Conservation (phyloP, 805 yeast species). For the Metschnikowia borealis region DNA sequence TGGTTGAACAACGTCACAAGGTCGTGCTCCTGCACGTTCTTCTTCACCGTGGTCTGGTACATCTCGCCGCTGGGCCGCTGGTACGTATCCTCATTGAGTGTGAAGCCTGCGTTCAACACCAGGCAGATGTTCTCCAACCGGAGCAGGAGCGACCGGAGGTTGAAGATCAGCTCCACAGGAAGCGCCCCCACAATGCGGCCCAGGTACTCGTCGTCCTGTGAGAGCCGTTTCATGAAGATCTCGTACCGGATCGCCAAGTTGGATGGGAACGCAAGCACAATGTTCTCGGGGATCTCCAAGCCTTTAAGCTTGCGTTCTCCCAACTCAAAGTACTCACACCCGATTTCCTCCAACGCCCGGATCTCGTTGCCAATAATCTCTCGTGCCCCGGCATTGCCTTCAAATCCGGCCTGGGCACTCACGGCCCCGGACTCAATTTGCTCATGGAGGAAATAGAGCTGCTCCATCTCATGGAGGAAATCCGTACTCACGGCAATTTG, state of each 20-base stretch:
- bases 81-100: conserved; percentile 24
- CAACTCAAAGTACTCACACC: conserved; percentile 60
- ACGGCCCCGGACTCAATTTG: conserved; percentile 28
- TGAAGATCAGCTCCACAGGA: conserved; percentile 44
- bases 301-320: conserved; percentile 94
- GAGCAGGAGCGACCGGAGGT: conserved; percentile 51
- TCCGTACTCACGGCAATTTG: conserved; percentile 86
- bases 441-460: conserved; percentile 48
- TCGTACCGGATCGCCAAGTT: conserved; percentile 58
- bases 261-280: conserved; percentile 74
- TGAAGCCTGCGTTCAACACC: conserved; percentile 41
- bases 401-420: conserved; percentile 39
- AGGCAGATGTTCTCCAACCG: conserved; percentile 59
- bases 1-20: conserved; percentile 57
- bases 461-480: conserved; percentile 66
- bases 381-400: conserved; percentile 45
- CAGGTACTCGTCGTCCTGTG: conserved; percentile 15
- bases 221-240: conserved; percentile 27
- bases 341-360: conserved; percentile 59
- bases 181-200: conserved; percentile 36
- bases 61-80: conserved; percentile 24
- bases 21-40: conserved; percentile 35
- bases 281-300: conserved; percentile 84
- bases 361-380: conserved; percentile 64
- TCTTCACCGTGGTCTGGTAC: conserved; percentile 18